A percentile compares a stretch with the other conserved stretches of the same genome.
phyloP scores from a whole-genome alignment of 495 filamentous ascomycete genomes.

The Penicillium salamii region DNA sequence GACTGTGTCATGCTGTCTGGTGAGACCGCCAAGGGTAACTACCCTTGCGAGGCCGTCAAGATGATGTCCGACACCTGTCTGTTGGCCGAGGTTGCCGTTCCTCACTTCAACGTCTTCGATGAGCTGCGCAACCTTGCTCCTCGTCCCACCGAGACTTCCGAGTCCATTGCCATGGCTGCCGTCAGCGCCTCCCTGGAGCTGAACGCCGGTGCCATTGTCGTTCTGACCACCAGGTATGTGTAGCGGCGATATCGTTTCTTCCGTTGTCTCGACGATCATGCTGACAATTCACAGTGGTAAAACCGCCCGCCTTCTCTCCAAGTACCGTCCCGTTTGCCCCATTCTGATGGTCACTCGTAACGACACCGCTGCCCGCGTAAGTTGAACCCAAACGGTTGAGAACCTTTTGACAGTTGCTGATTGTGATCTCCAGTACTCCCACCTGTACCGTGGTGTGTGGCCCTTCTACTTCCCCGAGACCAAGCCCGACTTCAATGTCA shows the following conservation, averaged over 20 bases:
- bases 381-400: constrained; percentile 15
- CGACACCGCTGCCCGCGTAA: constrained; percentile 68
- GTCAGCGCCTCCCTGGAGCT: constrained; percentile 92
- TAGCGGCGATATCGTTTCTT: not conserved
- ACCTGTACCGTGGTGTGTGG: constrained; percentile 96
- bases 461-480: constrained; percentile 89
- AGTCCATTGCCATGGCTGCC: constrained; percentile 94
- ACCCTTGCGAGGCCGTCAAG: constrained; percentile 85
- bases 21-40: constrained; percentile 96
- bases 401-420: constrained; percentile 9
- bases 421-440: constrained; percentile 59
- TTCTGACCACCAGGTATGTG: constrained; percentile 79
- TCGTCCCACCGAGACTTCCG: constrained; percentile 78
- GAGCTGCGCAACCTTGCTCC: constrained; percentile 81
- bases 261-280: constrained; percentile 4
- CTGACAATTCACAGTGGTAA: constrained; percentile 60
- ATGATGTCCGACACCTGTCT: constrained; percentile 99
- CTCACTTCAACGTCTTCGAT: constrained; percentile 94
- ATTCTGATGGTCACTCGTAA: constrained; percentile 98
- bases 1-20: constrained; percentile 99
- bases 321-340: constrained; percentile 97
- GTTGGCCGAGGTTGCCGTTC: constrained; percentile 92
- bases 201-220: constrained; percentile 92
- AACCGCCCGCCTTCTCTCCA: constrained; percentile 91
- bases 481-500: constrained; percentile 91